These are phyloP conservation scores for Ampelomyces quisqualis DNA, from an alignment of 2,329 filamentous ascomycete species.

Conservation along the genomic window DNA sequence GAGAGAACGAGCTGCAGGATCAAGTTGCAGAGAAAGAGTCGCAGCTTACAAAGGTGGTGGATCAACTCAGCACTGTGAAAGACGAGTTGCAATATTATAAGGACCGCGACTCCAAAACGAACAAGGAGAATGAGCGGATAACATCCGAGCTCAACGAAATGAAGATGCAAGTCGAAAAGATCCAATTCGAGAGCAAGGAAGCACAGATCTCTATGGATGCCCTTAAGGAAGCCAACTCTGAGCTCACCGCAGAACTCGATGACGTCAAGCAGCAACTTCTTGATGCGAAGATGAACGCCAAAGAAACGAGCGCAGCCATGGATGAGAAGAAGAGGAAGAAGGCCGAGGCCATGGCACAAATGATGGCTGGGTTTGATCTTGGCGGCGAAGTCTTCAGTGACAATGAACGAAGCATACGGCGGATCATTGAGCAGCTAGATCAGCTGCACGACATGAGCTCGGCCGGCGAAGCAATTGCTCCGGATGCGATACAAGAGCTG, in stretches of 20 bases:
- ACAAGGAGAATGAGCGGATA: constrained; percentile 87
- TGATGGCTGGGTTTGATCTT: constrained; percentile 98
- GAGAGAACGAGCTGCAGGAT: constrained; percentile 96
- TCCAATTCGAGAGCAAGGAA: constrained; percentile 95
- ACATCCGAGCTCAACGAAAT: constrained; percentile 85
- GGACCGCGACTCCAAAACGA: constrained; percentile 78
- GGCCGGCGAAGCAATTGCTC: constrained; percentile 74
- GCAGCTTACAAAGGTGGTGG: constrained; percentile 74
- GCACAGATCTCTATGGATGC: constrained; percentile 97
- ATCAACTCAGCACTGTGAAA: constrained; percentile 76
- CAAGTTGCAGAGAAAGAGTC: constrained; percentile 92
- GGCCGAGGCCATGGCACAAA: constrained; percentile 98
- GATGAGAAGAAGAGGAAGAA: constrained; percentile 99
- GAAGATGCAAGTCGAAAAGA: constrained; percentile 94
- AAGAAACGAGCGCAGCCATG: constrained; percentile 83
- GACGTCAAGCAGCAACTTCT: constrained; percentile 95
- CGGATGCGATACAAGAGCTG: constrained; percentile 77
- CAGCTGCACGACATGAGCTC: constrained; percentile 73
- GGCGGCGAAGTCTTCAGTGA: constrained; percentile 91
- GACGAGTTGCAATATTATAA: constrained; percentile 84
- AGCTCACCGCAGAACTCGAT: constrained; percentile 88
- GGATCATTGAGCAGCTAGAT: constrained; percentile 82
- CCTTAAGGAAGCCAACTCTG: constrained; percentile 90
- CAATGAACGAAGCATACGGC: constrained; percentile 81
- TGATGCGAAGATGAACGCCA: constrained; percentile 94